Evolutionary conservation across 2,329 filamentous ascomycete species (phyloP), one percentile per base, ranked within the genome.

Genomic region (Aspergillus terreus): DNA sequence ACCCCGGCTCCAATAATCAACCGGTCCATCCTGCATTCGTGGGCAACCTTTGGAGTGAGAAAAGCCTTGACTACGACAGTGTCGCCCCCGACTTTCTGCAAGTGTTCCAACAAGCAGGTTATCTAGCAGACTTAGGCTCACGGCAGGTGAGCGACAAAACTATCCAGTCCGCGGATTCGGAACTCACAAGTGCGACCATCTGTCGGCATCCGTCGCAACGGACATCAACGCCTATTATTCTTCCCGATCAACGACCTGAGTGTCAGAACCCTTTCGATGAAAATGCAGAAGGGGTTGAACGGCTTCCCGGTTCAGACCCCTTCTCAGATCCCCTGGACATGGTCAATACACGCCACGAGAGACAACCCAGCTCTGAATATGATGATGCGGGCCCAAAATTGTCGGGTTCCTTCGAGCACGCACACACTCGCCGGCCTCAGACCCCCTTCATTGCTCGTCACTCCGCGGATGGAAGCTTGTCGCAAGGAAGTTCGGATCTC

Each of bases 91-190:
- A 17, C 14, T 12, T 43, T 2, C 12, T 9, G 23, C 4, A 44
- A 25, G 21, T 2, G n/a, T 17, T 19, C 25, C 23, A 19, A 17
- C 17, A 14, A 36, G 17, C 48, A 19, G 25, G 9, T 17, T 47
- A 35, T n/a, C 44, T 15, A 36, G 38, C 44, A 21, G 25, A 36
- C 45, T 15, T 35, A n/a, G 56, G 63, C 21, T 35, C 52, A 9
- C 65, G 70, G 11, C 67, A 67, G 40, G 59, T 63, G 33, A 72
- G 71, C 52, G 63, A 63, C 41, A 63, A 66, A 43, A 69, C 63
- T 1, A 53, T 61, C 0, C 46, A 59, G 15, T 72, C 71, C 11
- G 61, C 63, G 17, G 56, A 61, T 27, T 72, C 71, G 3, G 61
- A 63, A n/a, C 53, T 53, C n/a, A 71, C 66, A 6, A 62, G 51